These are phyloP conservation scores for Fraxinus albicans DNA, from an alignment of 305 asterid species.

Conservation along the genomic window DNA sequence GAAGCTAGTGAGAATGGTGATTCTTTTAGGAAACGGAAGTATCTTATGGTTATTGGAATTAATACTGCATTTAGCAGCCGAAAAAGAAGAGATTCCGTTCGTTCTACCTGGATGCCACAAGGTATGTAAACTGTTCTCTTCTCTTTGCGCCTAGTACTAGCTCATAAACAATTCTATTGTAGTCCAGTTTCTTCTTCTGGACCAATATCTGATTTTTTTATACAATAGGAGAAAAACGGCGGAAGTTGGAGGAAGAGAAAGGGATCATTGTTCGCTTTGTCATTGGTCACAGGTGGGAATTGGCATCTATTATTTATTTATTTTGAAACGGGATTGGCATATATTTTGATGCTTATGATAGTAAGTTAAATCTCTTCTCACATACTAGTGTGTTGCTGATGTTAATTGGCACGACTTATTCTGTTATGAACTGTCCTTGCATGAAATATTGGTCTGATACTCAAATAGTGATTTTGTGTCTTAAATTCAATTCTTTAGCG, in stretches of 20 bases:
- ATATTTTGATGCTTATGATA: background rate
- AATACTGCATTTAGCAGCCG: slow-evolving; percentile 95
- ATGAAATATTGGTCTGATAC: background rate
- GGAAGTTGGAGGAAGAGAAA: slow-evolving; percentile 72
- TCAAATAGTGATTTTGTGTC: background rate
- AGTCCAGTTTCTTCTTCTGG: background rate
- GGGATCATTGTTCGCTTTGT: slow-evolving; percentile 87
- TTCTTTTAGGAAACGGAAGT: slow-evolving; percentile 46
- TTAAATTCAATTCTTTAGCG: background rate
- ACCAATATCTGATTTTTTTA: slow-evolving; percentile 12
- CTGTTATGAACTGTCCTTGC: background rate
- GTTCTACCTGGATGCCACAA: slow-evolving; percentile 95
- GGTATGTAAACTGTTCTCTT: slow-evolving; percentile 35
- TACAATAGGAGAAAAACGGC: slow-evolving; percentile 62
- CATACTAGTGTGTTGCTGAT: background rate
- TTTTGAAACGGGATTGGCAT: background rate
- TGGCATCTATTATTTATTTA: background rate
- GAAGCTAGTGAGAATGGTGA: slow-evolving; percentile 38
- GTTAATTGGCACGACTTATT: background rate
- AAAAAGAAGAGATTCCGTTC: slow-evolving; percentile 84
- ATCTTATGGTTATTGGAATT: slow-evolving; percentile 75
- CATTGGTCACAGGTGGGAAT: slow-evolving; percentile 79
- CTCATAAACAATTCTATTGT: background rate
- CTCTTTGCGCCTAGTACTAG: background rate
- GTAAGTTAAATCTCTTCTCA: background rate